Evolutionary conservation across 192 early-diverging fungal genomes (phyloP).

Genomic region (Coemansia sp.): DNA sequence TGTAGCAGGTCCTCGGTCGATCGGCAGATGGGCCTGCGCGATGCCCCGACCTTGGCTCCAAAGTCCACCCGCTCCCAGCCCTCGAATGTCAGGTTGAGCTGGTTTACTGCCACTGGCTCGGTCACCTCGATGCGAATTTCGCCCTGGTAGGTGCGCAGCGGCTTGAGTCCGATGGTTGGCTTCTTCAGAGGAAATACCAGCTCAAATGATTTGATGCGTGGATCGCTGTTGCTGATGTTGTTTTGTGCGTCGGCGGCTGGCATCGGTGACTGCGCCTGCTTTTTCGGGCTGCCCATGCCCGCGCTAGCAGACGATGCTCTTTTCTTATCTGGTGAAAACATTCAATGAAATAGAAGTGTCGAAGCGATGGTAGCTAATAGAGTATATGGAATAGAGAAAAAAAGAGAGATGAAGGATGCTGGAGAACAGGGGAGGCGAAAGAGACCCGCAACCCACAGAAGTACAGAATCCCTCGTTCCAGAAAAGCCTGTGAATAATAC

Average conservation of each 20-base stretch:
- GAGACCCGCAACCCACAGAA: neutral
- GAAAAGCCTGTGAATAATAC: neutral
- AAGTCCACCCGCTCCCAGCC: conserved; percentile 54
- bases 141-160: conserved; percentile 46
- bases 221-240: conserved; percentile 9
- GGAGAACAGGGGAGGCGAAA: neutral
- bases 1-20: conserved; percentile 36
- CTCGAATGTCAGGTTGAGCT: conserved; percentile 47
- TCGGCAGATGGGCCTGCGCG: conserved; percentile 37
- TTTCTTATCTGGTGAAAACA: neutral
- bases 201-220: conserved; percentile 40
- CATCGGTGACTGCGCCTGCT: neutral
- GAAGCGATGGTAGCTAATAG: neutral
- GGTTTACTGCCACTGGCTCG: conserved; percentile 33
- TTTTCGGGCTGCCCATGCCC: neutral
- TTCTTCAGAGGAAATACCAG: conserved; percentile 41
- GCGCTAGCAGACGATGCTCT: neutral
- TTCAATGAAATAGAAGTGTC: neutral
- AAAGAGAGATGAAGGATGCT: neutral
- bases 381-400: neutral
- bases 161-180: conserved; percentile 42
- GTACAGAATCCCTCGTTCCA: neutral
- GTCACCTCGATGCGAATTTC: conserved; percentile 29
- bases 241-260: neutral
- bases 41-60: conserved; percentile 37